Evolutionary conservation across 768 basidiomycete genomes (phyloP).

Genomic region (Boletus pseudo-olivaceus): DNA sequence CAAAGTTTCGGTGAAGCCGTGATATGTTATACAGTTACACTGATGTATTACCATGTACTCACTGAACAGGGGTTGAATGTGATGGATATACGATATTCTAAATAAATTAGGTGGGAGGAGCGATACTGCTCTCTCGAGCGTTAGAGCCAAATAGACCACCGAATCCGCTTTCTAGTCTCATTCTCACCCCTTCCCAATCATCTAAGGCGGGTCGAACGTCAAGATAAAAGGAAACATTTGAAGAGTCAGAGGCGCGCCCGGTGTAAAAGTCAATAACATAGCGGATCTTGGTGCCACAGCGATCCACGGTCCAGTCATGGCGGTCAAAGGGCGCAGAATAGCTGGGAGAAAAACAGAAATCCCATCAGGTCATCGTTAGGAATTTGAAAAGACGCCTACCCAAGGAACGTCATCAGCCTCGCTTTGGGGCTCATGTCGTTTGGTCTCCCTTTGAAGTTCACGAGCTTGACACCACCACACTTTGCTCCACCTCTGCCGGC

Average conservation of each 20-base stretch:
- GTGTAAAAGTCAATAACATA: constrained; percentile 99
- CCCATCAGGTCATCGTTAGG: neutral
- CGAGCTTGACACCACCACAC: constrained; percentile 78
- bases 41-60: constrained; percentile 14
- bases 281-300: constrained; percentile 83
- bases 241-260: constrained; percentile 52
- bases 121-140: constrained; percentile 17
- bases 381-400: constrained; percentile 49
- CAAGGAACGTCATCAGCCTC: constrained; percentile 74
- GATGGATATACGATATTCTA: constrained; percentile 10
- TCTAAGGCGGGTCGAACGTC: constrained; percentile 95
- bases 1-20: constrained; percentile 49
- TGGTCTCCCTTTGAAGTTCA: constrained; percentile 90
- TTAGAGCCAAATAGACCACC: constrained; percentile 30
- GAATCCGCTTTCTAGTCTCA: constrained; percentile 67
- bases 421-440: constrained; percentile 78
- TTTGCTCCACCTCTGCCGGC: constrained; percentile 71
- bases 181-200: constrained; percentile 87
- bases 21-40: constrained; percentile 5
- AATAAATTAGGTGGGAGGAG: constrained; percentile 14
- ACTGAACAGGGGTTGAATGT: neutral
- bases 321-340: constrained; percentile 94
- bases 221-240: constrained; percentile 81
- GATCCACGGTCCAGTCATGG: constrained; percentile 96
- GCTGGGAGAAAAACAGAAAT: constrained; percentile 38